Conservation (phyloP, 2,329 filamentous ascomycete genomes). For the Fusarium goolgardi region DNA sequence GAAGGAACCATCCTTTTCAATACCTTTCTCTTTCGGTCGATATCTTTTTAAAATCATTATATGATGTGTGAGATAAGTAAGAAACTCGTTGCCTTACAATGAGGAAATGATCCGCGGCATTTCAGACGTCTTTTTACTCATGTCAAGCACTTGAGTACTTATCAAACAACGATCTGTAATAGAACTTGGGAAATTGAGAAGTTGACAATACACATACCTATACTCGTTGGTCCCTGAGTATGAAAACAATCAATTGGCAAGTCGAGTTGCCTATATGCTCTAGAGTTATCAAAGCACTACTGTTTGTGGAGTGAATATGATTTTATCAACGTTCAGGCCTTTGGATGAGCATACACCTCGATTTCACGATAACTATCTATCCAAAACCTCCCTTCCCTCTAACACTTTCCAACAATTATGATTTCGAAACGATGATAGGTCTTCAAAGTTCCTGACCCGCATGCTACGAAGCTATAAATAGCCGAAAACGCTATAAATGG, state of each 20-base stretch:
- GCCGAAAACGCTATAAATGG: background rate
- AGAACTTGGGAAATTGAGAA: background rate
- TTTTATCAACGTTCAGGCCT: background rate
- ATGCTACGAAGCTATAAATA: background rate
- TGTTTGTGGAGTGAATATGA: background rate
- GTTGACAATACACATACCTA: background rate
- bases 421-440: background rate
- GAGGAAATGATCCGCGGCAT: no score
- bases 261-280: no score
- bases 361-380: background rate
- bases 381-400: background rate
- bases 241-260: background rate
- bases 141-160: background rate
- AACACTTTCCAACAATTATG: background rate
- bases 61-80: background rate
- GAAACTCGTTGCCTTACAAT: no score
- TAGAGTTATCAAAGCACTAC: background rate
- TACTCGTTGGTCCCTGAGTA: no score
- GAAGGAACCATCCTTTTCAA: background rate
- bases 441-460: background rate
- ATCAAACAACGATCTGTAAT: background rate
- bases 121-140: background rate
- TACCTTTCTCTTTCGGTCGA: background rate
- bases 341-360: background rate
- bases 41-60: background rate